These are phyloP conservation scores for Centella asiatica DNA, from an alignment of 129 eudicot genomes.

Conservation along the genomic window DNA sequence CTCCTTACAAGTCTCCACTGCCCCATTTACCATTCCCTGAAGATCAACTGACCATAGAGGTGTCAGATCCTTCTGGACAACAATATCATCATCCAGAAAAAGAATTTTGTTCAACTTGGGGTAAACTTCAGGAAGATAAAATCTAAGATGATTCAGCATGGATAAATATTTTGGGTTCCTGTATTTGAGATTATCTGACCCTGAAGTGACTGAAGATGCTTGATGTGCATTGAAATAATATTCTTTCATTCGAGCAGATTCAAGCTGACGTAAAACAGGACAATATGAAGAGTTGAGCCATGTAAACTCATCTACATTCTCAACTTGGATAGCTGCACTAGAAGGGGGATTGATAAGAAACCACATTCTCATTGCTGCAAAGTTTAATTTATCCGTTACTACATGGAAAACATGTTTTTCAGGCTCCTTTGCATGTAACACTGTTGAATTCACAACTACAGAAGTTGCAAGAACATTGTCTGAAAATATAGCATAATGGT, in stretches of 20 bases:
- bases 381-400: slow-evolving; percentile 80
- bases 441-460: slow-evolving; percentile 84
- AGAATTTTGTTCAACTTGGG: slow-evolving; percentile 83
- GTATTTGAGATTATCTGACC: slow-evolving; percentile 77
- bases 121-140: slow-evolving; percentile 91
- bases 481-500: slow-evolving; percentile 88
- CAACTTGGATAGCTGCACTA: slow-evolving; percentile 93
- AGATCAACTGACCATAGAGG: slow-evolving; percentile 74
- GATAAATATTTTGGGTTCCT: slow-evolving; percentile 95
- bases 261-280: slow-evolving; percentile 83
- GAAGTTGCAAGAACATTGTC: slow-evolving; percentile 98
- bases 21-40: slow-evolving; percentile 81
- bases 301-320: slow-evolving; percentile 89
- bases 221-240: slow-evolving; percentile 89
- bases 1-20: slow-evolving; percentile 92
- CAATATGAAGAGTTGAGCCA: slow-evolving; percentile 94
- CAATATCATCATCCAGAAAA: slow-evolving; percentile 92
- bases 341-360: slow-evolving; percentile 92
- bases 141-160: slow-evolving; percentile 87
- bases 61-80: slow-evolving; percentile 90
- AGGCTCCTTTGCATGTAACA: slow-evolving; percentile 88
- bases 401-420: slow-evolving; percentile 96
- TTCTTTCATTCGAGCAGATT: slow-evolving; percentile 94
- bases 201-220: slow-evolving; percentile 65
- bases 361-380: slow-evolving; percentile 98